phyloP scores from a whole-genome alignment of 495 filamentous ascomycete species.

The Patellaria atrata region DNA sequence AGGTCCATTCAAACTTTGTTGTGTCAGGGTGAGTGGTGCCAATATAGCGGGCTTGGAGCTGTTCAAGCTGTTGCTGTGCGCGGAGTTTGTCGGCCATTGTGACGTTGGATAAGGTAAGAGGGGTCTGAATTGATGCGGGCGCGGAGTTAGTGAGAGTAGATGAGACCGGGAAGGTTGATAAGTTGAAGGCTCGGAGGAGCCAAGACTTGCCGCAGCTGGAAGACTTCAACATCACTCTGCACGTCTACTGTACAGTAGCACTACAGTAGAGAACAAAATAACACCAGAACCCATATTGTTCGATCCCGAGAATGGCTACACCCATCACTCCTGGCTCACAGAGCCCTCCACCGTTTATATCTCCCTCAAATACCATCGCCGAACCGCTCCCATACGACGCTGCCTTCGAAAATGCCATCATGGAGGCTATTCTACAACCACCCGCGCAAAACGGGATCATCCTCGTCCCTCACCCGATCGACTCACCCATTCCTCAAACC shows the following conservation, averaged over 20 bases:
- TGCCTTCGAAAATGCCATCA: constrained; percentile 25
- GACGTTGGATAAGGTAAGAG: constrained; percentile 1
- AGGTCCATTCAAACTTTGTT: constrained; percentile 88
- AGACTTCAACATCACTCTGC: too few species aligned
- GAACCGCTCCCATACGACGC: constrained; percentile 19
- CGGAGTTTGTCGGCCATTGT: constrained; percentile 85
- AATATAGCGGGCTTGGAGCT: constrained; percentile 83
- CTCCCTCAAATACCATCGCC: constrained; percentile 12
- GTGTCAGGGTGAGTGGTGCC: constrained; percentile 98
- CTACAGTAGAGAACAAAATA: too few species aligned
- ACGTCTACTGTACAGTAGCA: too few species aligned
- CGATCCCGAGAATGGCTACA: too few species aligned
- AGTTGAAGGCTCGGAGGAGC: background rate
- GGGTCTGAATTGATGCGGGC: background rate
- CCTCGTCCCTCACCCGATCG: constrained; percentile 6
- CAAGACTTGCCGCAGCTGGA: too few species aligned
- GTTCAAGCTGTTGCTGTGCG: constrained; percentile 91
- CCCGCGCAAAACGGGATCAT: constrained; percentile 5
- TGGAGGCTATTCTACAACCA: constrained; percentile 20
- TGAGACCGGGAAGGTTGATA: background rate
- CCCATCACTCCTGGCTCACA: too few species aligned
- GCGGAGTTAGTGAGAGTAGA: background rate
- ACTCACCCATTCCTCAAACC: background rate
- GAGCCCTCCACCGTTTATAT: constrained; percentile 1
- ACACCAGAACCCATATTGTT: too few species aligned